Conservation (phyloP, 2,329 filamentous ascomycete genomes). For the Aspergillus fischeri region DNA sequence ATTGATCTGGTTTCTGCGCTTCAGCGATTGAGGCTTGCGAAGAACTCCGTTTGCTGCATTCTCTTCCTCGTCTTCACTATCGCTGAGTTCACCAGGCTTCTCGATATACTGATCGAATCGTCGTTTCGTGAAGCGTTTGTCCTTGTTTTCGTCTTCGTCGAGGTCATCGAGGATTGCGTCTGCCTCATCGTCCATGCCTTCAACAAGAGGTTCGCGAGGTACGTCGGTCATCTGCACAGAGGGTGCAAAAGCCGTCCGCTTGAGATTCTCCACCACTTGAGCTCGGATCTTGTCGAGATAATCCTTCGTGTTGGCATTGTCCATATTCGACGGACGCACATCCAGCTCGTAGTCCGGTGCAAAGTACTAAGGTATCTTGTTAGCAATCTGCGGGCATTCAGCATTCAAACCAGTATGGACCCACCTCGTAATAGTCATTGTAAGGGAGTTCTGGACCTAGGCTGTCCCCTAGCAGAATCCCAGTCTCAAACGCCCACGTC, state of each 20-base stretch:
- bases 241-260: conserved; percentile 58
- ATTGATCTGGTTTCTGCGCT: conserved; percentile 58
- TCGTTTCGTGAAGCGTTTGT: conserved; percentile 75
- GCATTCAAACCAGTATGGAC: conserved; percentile 1
- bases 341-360: conserved; percentile 67
- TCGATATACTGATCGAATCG: conserved; percentile 75
- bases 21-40: conserved; percentile 46
- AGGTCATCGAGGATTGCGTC: conserved; percentile 64
- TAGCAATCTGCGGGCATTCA: neutral
- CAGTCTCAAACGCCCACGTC: conserved; percentile 66
- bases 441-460: conserved; percentile 83
- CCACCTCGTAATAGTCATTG: conserved; percentile 86
- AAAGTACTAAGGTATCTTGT: conserved; percentile 51
- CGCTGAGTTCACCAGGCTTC: conserved; percentile 75
- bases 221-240: conserved; percentile 64
- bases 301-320: conserved; percentile 65
- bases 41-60: conserved; percentile 65
- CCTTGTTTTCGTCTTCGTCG: conserved; percentile 83
- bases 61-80: conserved; percentile 86
- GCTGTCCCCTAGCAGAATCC: conserved; percentile 75
- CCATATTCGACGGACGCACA: conserved; percentile 67
- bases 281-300: conserved; percentile 65
- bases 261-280: conserved; percentile 64
- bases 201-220: conserved; percentile 51
- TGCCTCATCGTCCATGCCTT: conserved; percentile 59